Evolutionary conservation across 1,284 basidiomycete genomes (phyloP), one percentile per base, ranked within the genome.

Genomic region (Thecaphora thlaspeos): DNA sequence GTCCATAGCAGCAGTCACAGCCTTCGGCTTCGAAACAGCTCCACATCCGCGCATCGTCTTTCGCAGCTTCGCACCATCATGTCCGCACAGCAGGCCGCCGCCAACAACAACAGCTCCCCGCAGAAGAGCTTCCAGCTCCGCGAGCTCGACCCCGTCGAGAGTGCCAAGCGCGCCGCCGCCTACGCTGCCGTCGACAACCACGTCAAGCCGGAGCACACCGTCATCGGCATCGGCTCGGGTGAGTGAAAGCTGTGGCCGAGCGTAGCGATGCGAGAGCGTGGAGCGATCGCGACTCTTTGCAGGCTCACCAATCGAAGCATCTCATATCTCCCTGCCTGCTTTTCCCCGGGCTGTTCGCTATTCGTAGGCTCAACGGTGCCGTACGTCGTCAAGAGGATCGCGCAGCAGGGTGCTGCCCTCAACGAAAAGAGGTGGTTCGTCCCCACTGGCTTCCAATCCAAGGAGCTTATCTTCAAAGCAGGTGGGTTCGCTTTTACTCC

Each of bases 361-460:
- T 4, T 21, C 11, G 23, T 55, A 77, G 90, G 94, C 28, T 95
- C 92, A 1, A 99, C 95, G 0, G 94, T 99, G 0, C 93, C 93
- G 1, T 98, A 95, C 76, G 93, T 96, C 49, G 92, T 98, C 34
- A 93, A 98, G 73, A 84, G 93, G 38, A 94, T 98, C 56, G 83
- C 91, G 9, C 84, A 88, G 61, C 92, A 96, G 78, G 92, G 91
- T 12, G 65, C 78, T 15, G 84, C 84, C 43, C 81, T 85, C 32
- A 98, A 98, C 82, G 83, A 83, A 69, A 83, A 73, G 43, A 73
- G 79, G 22, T 79, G 72, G 71, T 77, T 77, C 49, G 61, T 77
- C 14, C 75, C 75, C 12, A 77, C 75, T 12, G 90, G 93, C 28
- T 98, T 98, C 80, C 94, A 98, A 80, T 91, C 89, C 10, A 94